Evolutionary conservation across 345 rosid genomes (phyloP), one percentile per base, ranked within the genome.

Genomic region (Lepidium aucheri): DNA sequence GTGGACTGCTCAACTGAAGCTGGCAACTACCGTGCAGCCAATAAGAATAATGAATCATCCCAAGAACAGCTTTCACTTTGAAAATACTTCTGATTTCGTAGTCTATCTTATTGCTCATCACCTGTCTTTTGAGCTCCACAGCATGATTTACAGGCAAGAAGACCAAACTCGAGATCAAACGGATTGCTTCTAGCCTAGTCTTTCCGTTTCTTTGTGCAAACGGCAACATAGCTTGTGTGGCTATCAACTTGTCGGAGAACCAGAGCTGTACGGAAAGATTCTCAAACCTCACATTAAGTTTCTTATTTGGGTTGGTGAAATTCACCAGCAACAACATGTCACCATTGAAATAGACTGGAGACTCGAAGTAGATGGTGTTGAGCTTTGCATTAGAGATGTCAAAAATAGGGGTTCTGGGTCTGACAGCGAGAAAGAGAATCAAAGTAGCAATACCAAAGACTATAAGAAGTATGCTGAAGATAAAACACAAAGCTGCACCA

Each of bases 1-100:
- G 98, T 22, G 97, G 98, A 71, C 91, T 79, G 1, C 84, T 78
- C 84, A 85, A 73, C 47, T 73, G 74, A 20, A 88, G 65, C 74
- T 79, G 87, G 74, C 98, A 93, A 70, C 83, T 82, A 14, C 83
- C 81, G 32, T 90, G 97, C 59, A 90, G 63, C 92, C 85, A 78
- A 79, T 86, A 88, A 41, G 91, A 82, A 76, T 80, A 84, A 74
- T 75, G 97, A 53, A 93, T 54, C 34, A 83, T 49, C 54, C 98
- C 98, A 22, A 93, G 30, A 44, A 49, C 74, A 9, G 90, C 96
- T 71, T 79, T 86, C 56, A 90, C 96, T 66, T 73, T 86, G 41
- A 90, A 86, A 5, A 63, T 78, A 57, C 84, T 92, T 79, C 85
- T 78, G 52, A 90, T 74, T 66, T 82, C 73, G 52, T 90, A 93